Evolutionary conservation across 2,329 filamentous ascomycete genomes (phyloP), one percentile per base, ranked within the genome.

Genomic region (Byssoonygena ceratinophila): DNA sequence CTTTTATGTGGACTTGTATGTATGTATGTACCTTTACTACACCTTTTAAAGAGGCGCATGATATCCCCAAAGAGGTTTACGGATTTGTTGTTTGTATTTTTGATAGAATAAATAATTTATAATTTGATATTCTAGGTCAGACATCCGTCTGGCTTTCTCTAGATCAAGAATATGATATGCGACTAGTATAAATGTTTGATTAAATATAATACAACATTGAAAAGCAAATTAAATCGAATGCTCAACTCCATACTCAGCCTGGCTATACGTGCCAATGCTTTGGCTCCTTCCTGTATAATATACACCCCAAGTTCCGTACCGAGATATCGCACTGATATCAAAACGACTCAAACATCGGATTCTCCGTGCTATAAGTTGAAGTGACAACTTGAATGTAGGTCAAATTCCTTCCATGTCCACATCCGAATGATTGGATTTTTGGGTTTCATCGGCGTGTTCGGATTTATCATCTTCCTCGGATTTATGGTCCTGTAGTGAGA

Each of bases 401-500:
- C 18, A 41, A 31, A 39, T 11, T n/a, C 27, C 40, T 32, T 54
- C 53, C 29, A 51, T 52, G 8, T 44, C 54, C 18, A 46, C 34
- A 20, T 49, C 45, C 7, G 46, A 47, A 16, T 27, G 32, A 25
- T 37, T 32, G 1, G 45, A 37, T 5, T 36, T 20, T 12, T 16
- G 31, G 6, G 22, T 14, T 20, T 39, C 27, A 16, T 27, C 32
- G 20, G 36, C 18, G 16, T 20, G 29, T 6, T 37, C 39, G 6
- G 40, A 22, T 20, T 48, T 14, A 9, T 31, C 36, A 25, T 52
- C 53, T 11, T 4, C 20, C 11, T 49, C 55, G 14, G 47, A 54
- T 44, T 55, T 57, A 20, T 34, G 36, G n/a, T 57, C 56, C 22
- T 51, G 54, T 4, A 52, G 9, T 8, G 54, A 57, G 11, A 44